Evolutionary conservation across 2,329 filamentous ascomycete species (phyloP).

Genomic region (Trichoderma atrobrunneum): DNA sequence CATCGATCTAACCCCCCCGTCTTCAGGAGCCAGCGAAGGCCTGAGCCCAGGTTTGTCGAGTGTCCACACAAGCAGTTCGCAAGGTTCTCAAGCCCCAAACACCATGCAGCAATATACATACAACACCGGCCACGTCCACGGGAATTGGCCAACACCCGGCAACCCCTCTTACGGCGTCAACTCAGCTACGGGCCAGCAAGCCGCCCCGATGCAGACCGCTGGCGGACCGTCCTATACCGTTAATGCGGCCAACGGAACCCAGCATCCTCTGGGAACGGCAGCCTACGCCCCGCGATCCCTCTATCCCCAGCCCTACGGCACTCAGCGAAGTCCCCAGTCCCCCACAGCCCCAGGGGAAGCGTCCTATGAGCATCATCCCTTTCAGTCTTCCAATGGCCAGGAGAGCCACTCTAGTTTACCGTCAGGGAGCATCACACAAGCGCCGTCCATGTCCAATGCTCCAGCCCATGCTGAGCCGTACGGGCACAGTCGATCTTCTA

Average conservation of each 20-base stretch:
- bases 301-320: slow-evolving; percentile 49
- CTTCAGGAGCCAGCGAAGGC: slow-evolving; percentile 55
- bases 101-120: slow-evolving; percentile 48
- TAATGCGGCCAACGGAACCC: slow-evolving; percentile 41
- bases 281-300: slow-evolving; percentile 31
- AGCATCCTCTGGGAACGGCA: slow-evolving; percentile 30
- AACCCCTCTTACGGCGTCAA: slow-evolving; percentile 51
- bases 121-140: slow-evolving; percentile 46
- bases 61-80: slow-evolving; percentile 58
- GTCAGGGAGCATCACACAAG: slow-evolving; percentile 39
- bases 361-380: slow-evolving; percentile 66
- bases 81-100: slow-evolving; percentile 54
- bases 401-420: slow-evolving; percentile 30
- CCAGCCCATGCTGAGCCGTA: slow-evolving; percentile 60
- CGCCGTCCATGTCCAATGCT: slow-evolving; percentile 49
- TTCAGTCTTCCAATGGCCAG: slow-evolving; percentile 48
- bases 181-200: slow-evolving; percentile 37
- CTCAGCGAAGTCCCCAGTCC: slow-evolving; percentile 37
- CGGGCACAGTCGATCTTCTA: slow-evolving; percentile 47
- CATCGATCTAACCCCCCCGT: slow-evolving; percentile 24
- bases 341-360: slow-evolving; percentile 58
- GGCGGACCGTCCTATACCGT: slow-evolving; percentile 47
- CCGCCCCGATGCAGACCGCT: slow-evolving; percentile 29
- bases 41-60: slow-evolving; percentile 61
- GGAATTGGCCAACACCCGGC: slow-evolving; percentile 58